A percentile compares a stretch with the other conserved stretches of the same genome.
phyloP scores from a whole-genome alignment of 2,329 filamentous ascomycete genomes.

The Monosporascus sp. region DNA sequence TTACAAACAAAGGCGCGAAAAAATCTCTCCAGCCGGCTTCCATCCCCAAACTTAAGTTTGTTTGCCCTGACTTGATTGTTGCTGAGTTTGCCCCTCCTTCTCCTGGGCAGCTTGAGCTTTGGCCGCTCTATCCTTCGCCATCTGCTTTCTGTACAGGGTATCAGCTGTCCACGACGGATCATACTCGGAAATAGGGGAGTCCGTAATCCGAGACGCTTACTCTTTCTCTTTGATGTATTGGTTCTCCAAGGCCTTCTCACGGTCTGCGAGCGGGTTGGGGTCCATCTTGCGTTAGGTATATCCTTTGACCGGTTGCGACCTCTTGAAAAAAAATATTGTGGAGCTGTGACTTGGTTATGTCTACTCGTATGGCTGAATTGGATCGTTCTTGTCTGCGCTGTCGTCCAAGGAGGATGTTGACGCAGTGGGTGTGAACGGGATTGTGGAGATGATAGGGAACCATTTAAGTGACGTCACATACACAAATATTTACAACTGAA shows the following conservation, averaged over 20 bases:
- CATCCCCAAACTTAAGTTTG: background rate
- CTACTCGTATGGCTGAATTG: too few relatives aligned
- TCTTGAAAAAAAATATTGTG: too few relatives aligned
- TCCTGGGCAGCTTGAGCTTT: constrained; percentile 2
- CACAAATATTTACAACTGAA: too few relatives aligned
- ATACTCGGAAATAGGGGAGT: background rate
- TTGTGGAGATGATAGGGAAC: too few relatives aligned
- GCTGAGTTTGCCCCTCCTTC: background rate
- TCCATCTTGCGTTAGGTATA: constrained; percentile 7
- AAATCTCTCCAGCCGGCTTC: too few relatives aligned
- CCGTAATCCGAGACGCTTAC: constrained; percentile 5
- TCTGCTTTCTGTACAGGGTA: constrained; percentile 11
- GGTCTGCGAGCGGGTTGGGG: constrained; percentile 18
- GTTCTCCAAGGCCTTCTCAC: constrained; percentile 22
- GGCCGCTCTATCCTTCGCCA: constrained; percentile 18
- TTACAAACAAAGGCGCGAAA: too few relatives aligned
- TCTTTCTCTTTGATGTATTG: constrained; percentile 23
- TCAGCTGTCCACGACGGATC: background rate
- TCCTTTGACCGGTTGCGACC: too few relatives aligned
- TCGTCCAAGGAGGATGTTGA: too few relatives aligned
- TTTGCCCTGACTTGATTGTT: background rate
- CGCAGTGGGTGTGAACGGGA: too few relatives aligned
- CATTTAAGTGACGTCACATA: too few relatives aligned
- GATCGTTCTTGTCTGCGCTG: too few relatives aligned
- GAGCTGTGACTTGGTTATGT: too few relatives aligned